Percentiles rank a stretch among this genome's conserved stretches.
These are phyloP conservation scores for Psidium guajava DNA, from an alignment of 345 rosid genomes.

Conservation along the genomic window DNA sequence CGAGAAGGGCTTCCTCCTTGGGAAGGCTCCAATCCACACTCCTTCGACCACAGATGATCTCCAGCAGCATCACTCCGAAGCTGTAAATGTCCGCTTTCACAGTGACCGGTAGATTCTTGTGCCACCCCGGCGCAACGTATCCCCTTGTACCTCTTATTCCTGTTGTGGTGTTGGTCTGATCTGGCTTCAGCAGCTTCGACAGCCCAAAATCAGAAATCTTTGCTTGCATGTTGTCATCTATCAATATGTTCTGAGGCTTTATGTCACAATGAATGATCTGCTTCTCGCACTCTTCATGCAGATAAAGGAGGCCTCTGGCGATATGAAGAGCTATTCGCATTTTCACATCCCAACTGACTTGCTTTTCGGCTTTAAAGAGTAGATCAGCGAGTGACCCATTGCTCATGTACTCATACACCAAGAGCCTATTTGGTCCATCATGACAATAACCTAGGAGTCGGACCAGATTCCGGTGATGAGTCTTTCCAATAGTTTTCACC, in stretches of 20 bases:
- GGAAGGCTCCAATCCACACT: not conserved
- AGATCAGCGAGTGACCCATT: conserved; percentile 14
- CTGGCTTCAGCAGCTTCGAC: conserved; percentile 20
- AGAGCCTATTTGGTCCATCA: conserved; percentile 9
- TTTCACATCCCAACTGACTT: conserved; percentile 4
- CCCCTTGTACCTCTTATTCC: conserved; percentile 21
- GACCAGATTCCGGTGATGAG: conserved; percentile 16
- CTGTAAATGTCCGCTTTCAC: conserved; percentile 17
- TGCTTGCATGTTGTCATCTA: conserved; percentile 3
- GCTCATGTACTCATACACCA: conserved; percentile 19
- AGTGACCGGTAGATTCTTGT: not conserved
- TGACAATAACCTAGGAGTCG: conserved; percentile 12
- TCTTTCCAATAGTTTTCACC: conserved; percentile 11
- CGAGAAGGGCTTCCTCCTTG: conserved; percentile 5
- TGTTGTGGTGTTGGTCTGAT: conserved; percentile 13
- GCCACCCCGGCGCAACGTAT: conserved; percentile 24
- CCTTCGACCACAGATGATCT: conserved; percentile 11
- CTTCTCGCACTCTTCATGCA: conserved; percentile 8
- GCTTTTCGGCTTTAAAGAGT: conserved; percentile 2
- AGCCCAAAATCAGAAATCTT: conserved; percentile 17
- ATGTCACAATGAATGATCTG: conserved; percentile 20
- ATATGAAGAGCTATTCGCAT: conserved; percentile 7
- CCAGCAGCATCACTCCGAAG: conserved; percentile 14
- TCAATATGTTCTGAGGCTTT: conserved; percentile 15
- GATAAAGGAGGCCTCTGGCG: conserved; percentile 11